phyloP scores from a whole-genome alignment of 2,329 filamentous ascomycete species.

The Pestalotiopsis sp. region DNA sequence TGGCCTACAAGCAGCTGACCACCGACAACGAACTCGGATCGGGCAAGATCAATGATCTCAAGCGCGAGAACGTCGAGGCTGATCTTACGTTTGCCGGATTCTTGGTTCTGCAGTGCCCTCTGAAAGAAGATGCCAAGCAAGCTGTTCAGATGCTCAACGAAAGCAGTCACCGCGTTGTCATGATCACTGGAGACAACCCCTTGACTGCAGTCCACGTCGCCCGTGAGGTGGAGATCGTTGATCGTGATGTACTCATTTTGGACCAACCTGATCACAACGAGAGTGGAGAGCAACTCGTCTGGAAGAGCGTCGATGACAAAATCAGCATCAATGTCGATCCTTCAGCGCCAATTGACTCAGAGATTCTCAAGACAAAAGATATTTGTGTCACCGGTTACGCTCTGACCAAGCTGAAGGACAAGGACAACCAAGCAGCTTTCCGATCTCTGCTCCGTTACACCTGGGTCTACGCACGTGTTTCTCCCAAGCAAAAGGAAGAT shows the following conservation, averaged over 20 bases:
- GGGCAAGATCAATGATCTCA: constrained; percentile 87
- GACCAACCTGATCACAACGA: constrained; percentile 92
- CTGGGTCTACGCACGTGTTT: constrained; percentile 98
- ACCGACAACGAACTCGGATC: constrained; percentile 80
- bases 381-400: constrained; percentile 96
- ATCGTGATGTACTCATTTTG: constrained; percentile 90
- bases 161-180: constrained; percentile 96
- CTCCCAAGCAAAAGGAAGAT: constrained; percentile 98
- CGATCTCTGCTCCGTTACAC: constrained; percentile 80
- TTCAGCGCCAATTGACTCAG: constrained; percentile 74
- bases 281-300: constrained; percentile 80
- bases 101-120: constrained; percentile 89
- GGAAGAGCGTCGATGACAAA: constrained; percentile 94
- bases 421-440: constrained; percentile 72
- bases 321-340: constrained; percentile 84
- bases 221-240: constrained; percentile 94
- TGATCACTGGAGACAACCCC: constrained; percentile 99
- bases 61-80: constrained; percentile 88
- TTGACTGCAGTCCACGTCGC: constrained; percentile 96
- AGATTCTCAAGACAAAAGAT: constrained; percentile 84
- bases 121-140: constrained; percentile 95
- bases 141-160: constrained; percentile 97
- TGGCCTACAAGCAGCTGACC: constrained; percentile 92
- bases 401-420: constrained; percentile 73
- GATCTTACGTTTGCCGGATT: constrained; percentile 91